These are phyloP conservation scores for Lecanicillium sp. DNA, from an alignment of 2,329 filamentous ascomycete genomes.

Conservation along the genomic window DNA sequence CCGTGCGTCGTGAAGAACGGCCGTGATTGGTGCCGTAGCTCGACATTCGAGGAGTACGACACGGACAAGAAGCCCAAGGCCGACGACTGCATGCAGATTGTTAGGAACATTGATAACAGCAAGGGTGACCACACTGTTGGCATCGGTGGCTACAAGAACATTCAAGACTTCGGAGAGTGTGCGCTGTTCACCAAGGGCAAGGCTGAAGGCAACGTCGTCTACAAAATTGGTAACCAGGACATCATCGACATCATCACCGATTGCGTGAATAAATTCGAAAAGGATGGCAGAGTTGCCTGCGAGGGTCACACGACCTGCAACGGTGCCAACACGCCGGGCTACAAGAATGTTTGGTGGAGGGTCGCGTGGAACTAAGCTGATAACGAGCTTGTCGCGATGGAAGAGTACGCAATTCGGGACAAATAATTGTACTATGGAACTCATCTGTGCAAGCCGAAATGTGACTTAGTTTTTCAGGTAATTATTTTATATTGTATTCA, in stretches of 20 bases:
- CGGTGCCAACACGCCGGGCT: slow-evolving; percentile 9
- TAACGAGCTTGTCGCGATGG: too few species aligned
- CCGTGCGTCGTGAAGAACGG: slow-evolving; percentile 24
- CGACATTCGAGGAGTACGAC: slow-evolving; percentile 25
- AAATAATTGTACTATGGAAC: too few species aligned
- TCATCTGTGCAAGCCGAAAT: too few species aligned
- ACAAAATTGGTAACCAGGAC: slow-evolving; percentile 25
- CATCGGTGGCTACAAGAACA: too few species aligned
- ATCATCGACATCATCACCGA: slow-evolving; percentile 26
- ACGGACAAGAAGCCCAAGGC: slow-evolving; percentile 23
- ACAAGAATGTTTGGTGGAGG: too few species aligned
- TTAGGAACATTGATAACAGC: slow-evolving; percentile 21
- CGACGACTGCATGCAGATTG: slow-evolving; percentile 25
- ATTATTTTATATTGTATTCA: too few species aligned
- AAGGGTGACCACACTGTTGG: too few species aligned
- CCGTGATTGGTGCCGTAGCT: slow-evolving; percentile 19
- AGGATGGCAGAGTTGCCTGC: slow-evolving; percentile 21
- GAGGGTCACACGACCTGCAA: slow-evolving; percentile 24
- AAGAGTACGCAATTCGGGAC: too few species aligned
- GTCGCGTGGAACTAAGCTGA: too few species aligned
- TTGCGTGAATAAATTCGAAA: slow-evolving; percentile 19
- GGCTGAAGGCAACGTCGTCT: slow-evolving; percentile 19
- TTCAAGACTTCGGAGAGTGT: too few species aligned
- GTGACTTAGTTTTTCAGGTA: too few species aligned
- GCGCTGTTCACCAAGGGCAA: too few species aligned